Conservation (phyloP, 75 land plant genomes). For the Pinus tabuliformis region DNA sequence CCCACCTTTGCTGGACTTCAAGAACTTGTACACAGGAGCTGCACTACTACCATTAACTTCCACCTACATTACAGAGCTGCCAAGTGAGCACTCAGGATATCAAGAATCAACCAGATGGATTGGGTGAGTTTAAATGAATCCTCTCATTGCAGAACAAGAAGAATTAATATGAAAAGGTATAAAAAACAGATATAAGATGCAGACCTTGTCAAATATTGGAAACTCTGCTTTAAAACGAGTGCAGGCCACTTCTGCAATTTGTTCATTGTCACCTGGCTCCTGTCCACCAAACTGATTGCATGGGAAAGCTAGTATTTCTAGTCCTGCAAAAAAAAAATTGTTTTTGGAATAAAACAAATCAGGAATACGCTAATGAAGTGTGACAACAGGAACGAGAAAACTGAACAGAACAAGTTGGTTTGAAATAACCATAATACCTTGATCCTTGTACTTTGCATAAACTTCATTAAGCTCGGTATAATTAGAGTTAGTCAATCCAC, state of each 20-base stretch:
- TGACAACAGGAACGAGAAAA: no score
- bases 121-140: background rate
- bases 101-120: background rate
- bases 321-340: conserved; percentile 17
- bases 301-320: conserved; percentile 84
- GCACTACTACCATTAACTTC: conserved; percentile 80
- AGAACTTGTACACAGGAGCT: conserved; percentile 74
- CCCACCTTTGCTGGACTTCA: conserved; percentile 76
- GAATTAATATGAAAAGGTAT: background rate
- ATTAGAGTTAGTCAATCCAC: conserved; percentile 45
- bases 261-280: conserved; percentile 84
- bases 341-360: no score
- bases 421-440: no score
- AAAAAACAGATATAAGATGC: background rate
- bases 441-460: no score
- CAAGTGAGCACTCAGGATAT: background rate
- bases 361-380: no score
- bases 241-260: conserved; percentile 75
- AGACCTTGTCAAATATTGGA: conserved; percentile 87
- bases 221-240: conserved; percentile 86
- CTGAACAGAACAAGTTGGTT: no score
- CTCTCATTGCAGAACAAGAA: background rate
- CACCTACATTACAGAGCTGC: conserved; percentile 32
- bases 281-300: conserved; percentile 91
- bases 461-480: no score